A percentile compares a stretch with the other conserved stretches of the same genome.
Conservation (phyloP, 2,329 filamentous ascomycete species). For the Penicillium verrucosum region DNA sequence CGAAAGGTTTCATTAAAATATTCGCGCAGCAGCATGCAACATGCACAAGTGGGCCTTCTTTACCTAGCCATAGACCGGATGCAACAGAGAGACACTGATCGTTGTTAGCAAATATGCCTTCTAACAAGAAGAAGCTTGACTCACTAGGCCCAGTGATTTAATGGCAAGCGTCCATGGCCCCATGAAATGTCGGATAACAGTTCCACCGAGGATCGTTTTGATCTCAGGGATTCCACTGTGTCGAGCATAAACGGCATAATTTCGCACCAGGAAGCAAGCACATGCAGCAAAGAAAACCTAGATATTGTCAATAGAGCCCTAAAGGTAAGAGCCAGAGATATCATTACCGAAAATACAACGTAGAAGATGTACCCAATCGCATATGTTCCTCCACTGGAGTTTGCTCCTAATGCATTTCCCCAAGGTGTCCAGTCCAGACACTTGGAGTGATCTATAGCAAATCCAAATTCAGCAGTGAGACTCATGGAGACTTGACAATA, state of each 20-base stretch:
- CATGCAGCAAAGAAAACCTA: constrained; percentile 73
- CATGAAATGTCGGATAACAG: constrained; percentile 84
- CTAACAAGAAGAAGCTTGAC: background rate
- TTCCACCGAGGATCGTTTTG: constrained; percentile 91
- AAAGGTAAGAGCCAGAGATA: background rate
- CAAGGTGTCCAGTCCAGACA: constrained; percentile 87
- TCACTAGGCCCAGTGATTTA: constrained; percentile 83
- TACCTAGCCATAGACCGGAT: constrained; percentile 93
- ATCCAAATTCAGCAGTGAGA: constrained; percentile 15
- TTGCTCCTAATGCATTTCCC: constrained; percentile 69
- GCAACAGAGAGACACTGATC: constrained; percentile 81
- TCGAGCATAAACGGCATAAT: constrained; percentile 82
- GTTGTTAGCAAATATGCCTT: constrained; percentile 16
- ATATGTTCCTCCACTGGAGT: constrained; percentile 67
- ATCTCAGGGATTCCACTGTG: constrained; percentile 97
- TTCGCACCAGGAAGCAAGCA: constrained; percentile 75
- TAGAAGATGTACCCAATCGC: constrained; percentile 86
- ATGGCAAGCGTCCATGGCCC: constrained; percentile 84
- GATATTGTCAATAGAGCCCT: constrained; percentile 21
- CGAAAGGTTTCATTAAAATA: constrained; percentile 85
- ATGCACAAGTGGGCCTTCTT: constrained; percentile 92
- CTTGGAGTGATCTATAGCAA: constrained; percentile 60
- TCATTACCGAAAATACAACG: constrained; percentile 71
- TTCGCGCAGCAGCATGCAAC: constrained; percentile 96
- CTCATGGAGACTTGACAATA: background rate